Evolutionary conservation across 768 basidiomycete genomes (phyloP).

Genomic region (Mycena rosella): DNA sequence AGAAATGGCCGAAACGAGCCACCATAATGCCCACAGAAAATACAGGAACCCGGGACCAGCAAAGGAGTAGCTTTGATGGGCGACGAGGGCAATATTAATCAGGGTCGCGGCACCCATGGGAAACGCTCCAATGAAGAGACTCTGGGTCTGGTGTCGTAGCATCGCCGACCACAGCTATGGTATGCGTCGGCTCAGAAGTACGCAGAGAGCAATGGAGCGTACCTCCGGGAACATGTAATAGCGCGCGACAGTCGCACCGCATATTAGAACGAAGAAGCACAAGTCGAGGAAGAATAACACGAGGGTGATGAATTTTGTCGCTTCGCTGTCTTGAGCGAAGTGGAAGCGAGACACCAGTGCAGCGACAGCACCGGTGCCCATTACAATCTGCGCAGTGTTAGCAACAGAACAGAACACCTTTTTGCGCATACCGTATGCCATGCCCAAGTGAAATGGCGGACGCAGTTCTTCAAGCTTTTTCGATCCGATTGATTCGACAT

Average conservation of each 20-base stretch:
- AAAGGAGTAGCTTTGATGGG: constrained; percentile 57
- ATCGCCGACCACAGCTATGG: constrained; percentile 55
- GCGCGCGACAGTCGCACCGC: constrained; percentile 51
- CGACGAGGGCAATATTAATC: constrained; percentile 56
- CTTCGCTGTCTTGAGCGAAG: constrained; percentile 54
- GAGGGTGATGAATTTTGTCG: constrained; percentile 55
- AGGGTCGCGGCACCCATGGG: constrained; percentile 70
- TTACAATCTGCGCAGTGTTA: constrained; percentile 46
- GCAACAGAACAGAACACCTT: not conserved
- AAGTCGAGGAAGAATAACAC: constrained; percentile 62
- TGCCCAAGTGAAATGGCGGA: constrained; percentile 66
- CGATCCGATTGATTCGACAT: constrained; percentile 31
- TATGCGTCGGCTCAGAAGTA: not conserved
- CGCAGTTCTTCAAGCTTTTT: constrained; percentile 51
- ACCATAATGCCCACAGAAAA: constrained; percentile 72
- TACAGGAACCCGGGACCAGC: constrained; percentile 65
- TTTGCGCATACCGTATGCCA: constrained; percentile 58
- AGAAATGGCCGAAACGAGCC: constrained; percentile 68
- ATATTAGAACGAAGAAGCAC: constrained; percentile 59
- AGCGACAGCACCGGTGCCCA: constrained; percentile 68
- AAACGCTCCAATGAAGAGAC: constrained; percentile 57
- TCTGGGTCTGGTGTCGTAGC: constrained; percentile 63
- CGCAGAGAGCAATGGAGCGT: not conserved
- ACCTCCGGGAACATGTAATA: constrained; percentile 55
- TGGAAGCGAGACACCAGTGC: constrained; percentile 63